A percentile compares a stretch with the other conserved stretches of the same genome.
phyloP scores from a whole-genome alignment of 495 filamentous ascomycete genomes.

The Neurospora africana region DNA sequence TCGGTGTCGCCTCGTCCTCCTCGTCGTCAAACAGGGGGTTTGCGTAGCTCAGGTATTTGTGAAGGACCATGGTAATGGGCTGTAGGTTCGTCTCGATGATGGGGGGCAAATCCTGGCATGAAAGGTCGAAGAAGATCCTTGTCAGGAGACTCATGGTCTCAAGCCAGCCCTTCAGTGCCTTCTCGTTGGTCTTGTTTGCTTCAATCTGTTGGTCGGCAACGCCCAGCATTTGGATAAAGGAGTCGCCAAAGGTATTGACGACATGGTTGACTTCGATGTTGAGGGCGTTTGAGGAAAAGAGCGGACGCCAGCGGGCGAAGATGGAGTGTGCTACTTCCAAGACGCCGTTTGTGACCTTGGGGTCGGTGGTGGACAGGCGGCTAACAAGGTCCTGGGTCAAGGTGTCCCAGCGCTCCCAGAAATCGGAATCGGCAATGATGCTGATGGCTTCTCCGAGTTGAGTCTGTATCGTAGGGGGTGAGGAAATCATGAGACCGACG shows the following conservation, averaged over 20 bases:
- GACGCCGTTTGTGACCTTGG: slow-evolving; percentile 79
- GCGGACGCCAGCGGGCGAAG: slow-evolving; percentile 88
- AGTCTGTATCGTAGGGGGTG: slow-evolving; percentile 74
- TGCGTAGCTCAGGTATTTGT: slow-evolving; percentile 88
- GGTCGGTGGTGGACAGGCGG: slow-evolving; percentile 66
- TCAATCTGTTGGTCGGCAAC: slow-evolving; percentile 70
- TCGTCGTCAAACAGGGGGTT: slow-evolving; percentile 73
- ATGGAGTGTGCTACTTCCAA: slow-evolving; percentile 96
- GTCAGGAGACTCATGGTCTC: slow-evolving; percentile 75
- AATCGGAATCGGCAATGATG: slow-evolving; percentile 94
- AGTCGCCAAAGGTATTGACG: slow-evolving; percentile 63
- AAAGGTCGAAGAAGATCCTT: slow-evolving; percentile 90
- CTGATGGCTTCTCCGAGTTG: slow-evolving; percentile 95
- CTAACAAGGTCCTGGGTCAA: slow-evolving; percentile 80
- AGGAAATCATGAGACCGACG: slow-evolving; percentile 90
- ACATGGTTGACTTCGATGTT: slow-evolving; percentile 95
- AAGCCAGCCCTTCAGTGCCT: slow-evolving; percentile 60
- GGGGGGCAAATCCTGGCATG: slow-evolving; percentile 90
- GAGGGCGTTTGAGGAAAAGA: slow-evolving; percentile 82
- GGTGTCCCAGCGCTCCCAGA: slow-evolving; percentile 91
- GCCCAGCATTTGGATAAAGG: slow-evolving; percentile 69
- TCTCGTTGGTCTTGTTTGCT: slow-evolving; percentile 62
- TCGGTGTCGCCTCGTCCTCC: slow-evolving; percentile 70
- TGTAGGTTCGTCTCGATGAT: slow-evolving; percentile 79
- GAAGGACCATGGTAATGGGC: slow-evolving; percentile 63